Evolutionary conservation across 163 green algal genomes (phyloP).

Genomic region (Scenedesmus sp.): DNA sequence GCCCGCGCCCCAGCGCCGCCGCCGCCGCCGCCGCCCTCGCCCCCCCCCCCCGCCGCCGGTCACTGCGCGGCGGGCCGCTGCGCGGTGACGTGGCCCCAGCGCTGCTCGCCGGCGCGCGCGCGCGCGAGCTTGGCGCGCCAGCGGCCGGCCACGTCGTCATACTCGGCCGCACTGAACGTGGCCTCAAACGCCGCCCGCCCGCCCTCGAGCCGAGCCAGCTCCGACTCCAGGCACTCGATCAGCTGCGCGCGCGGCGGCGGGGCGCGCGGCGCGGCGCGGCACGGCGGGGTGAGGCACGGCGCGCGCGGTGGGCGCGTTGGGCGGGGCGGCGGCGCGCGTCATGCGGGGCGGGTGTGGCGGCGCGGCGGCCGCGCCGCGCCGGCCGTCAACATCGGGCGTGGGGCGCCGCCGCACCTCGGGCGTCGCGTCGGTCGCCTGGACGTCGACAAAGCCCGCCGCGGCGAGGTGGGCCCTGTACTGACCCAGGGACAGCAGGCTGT

Average conservation of each 20-base stretch:
- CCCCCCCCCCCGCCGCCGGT: too few species aligned
- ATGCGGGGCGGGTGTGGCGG: not conserved
- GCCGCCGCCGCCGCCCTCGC: too few species aligned
- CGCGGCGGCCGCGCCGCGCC: not conserved
- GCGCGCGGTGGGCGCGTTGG: not conserved
- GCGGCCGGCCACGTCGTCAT: constrained; percentile 53
- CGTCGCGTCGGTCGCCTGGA: constrained; percentile 67
- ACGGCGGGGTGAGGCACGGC: not conserved
- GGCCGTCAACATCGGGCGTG: not conserved
- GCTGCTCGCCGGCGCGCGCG: constrained; percentile 56
- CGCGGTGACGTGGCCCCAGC: constrained; percentile 5
- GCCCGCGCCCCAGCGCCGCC: too few species aligned
- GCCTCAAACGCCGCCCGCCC: constrained; percentile 56
- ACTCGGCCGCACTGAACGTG: constrained; percentile 65
- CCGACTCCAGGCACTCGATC: constrained; percentile 47
- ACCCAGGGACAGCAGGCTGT: constrained; percentile 70
- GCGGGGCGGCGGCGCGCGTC: too few species aligned
- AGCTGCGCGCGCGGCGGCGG: constrained; percentile 47
- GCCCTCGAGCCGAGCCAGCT: constrained; percentile 50
- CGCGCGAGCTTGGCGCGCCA: constrained; percentile 81
- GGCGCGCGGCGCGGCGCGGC: not conserved
- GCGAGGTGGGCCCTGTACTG: constrained; percentile 67
- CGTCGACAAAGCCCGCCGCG: constrained; percentile 70
- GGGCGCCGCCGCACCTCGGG: constrained; percentile 36
- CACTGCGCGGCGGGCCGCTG: too few species aligned